Evolutionary conservation across 176 grass and related monocot genomes (phyloP).

Genomic region (Eremochloa ophiuroides): DNA sequence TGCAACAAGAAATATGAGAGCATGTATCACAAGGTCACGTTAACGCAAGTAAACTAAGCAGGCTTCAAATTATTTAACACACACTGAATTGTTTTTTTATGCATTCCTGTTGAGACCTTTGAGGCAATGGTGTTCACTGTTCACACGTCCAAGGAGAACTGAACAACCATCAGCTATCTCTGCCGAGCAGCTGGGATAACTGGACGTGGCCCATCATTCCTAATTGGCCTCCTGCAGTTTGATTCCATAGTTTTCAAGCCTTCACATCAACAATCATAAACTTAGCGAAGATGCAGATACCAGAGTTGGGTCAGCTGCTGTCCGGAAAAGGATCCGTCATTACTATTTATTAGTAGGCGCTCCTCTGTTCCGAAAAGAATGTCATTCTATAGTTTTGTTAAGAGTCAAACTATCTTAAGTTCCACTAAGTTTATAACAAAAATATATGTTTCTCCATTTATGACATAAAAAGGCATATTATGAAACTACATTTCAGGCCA

Average conservation of each 20-base stretch:
- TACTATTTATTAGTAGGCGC: background rate
- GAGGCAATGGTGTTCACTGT: constrained; percentile 5
- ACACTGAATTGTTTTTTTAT: background rate
- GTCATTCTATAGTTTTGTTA: background rate
- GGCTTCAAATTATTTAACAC: background rate
- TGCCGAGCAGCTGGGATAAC: background rate
- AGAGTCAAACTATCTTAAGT: background rate
- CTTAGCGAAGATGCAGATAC: background rate
- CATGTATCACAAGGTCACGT: background rate
- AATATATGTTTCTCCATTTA: too few species aligned
- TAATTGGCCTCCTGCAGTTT: background rate
- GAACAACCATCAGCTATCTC: background rate
- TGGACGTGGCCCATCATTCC: background rate
- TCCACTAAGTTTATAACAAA: background rate
- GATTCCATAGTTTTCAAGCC: background rate
- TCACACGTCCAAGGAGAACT: background rate
- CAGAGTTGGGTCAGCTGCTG: background rate
- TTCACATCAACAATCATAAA: constrained; percentile 14
- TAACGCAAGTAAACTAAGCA: background rate
- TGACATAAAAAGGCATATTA: too few species aligned
- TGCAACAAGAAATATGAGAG: background rate
- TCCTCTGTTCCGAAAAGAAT: background rate
- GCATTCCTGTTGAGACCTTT: constrained; percentile 1
- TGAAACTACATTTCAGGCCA: too few species aligned
- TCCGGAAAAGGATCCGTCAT: background rate